These are phyloP conservation scores for Escallonia rubra DNA, from an alignment of 129 eudicot species.

Conservation along the genomic window DNA sequence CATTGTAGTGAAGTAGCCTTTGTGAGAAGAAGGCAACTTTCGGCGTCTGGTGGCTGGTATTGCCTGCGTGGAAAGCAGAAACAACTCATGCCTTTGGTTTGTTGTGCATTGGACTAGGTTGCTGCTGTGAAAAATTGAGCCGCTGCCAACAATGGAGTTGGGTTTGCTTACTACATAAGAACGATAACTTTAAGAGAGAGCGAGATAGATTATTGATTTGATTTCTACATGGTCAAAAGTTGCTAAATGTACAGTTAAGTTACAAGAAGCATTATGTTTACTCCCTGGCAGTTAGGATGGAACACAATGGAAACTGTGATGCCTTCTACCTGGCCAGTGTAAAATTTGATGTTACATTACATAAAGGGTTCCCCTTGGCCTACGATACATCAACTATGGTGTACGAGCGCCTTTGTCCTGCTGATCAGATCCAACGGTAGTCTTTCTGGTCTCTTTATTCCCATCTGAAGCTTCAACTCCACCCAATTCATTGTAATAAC, in stretches of 20 bases:
- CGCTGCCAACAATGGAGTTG: too few relatives aligned
- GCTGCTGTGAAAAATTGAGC: too few relatives aligned
- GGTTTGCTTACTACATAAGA: too few relatives aligned
- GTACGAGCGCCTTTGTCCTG: conserved; percentile 18
- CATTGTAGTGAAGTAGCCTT: conserved; percentile 26
- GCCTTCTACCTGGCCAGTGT: not conserved
- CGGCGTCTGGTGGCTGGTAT: not conserved
- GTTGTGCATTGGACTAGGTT: too few relatives aligned
- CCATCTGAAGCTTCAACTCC: conserved; percentile 31
- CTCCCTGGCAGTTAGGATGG: not conserved
- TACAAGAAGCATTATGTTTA: too few relatives aligned
- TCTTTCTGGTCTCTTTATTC: conserved; percentile 19
- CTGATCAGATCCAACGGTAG: conserved; percentile 17
- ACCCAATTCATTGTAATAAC: conserved; percentile 11
- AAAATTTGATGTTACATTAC: conserved; percentile 10
- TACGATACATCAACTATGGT: conserved; percentile 12
- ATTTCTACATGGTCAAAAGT: not conserved
- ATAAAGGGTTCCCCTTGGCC: not conserved
- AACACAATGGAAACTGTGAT: conserved; percentile 14
- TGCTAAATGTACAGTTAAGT: conserved; percentile 5
- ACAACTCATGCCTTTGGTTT: too few relatives aligned
- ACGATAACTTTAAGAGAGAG: too few relatives aligned
- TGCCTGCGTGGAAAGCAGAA: too few relatives aligned
- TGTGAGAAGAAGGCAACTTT: conserved; percentile 4
- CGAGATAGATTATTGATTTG: too few relatives aligned